A percentile compares a stretch with the other conserved stretches of the same genome.
Evolutionary conservation across 306 rosid species (phyloP).

Genomic region (Alnus rubra): DNA sequence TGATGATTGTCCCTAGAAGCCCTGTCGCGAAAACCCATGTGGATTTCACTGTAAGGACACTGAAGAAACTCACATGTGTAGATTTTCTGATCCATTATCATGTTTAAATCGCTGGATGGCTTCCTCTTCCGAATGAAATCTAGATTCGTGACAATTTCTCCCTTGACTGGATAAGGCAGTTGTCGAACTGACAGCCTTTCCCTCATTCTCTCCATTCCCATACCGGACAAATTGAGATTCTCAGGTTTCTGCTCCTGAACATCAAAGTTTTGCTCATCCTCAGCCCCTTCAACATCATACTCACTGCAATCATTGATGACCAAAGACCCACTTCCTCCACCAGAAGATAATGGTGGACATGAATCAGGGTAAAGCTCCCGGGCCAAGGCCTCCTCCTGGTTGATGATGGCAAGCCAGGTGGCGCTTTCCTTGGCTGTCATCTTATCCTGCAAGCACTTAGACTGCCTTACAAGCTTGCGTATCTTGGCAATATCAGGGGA

Average conservation of each 20-base stretch:
- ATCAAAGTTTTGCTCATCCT: conserved; percentile 54
- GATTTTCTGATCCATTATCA: conserved; percentile 45
- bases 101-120: conserved; percentile 44
- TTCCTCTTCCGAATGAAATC: conserved; percentile 68
- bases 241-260: conserved; percentile 63
- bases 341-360: conserved; percentile 52
- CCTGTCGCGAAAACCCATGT: conserved; percentile 57
- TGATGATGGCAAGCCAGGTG: conserved; percentile 82
- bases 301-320: conserved; percentile 63
- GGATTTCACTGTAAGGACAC: conserved; percentile 57
- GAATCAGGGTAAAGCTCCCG: conserved; percentile 63
- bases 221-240: conserved; percentile 41
- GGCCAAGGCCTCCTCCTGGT: conserved; percentile 78
- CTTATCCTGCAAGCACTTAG: conserved; percentile 85
- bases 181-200: conserved; percentile 48
- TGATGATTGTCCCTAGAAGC: conserved; percentile 71
- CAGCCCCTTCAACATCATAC: conserved; percentile 79
- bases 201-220: conserved; percentile 53
- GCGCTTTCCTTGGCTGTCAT: conserved; percentile 95
- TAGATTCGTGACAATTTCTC: conserved; percentile 51
- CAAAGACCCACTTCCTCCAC: conserved; percentile 55
- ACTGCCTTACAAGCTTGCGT: conserved; percentile 85
- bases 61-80: conserved; percentile 62
- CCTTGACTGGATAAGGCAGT: conserved; percentile 49
- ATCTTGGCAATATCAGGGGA: conserved; percentile 88